Base-by-base conservation (phyloP, 768 basidiomycete species). In the Boletus rex-veris region DNA sequence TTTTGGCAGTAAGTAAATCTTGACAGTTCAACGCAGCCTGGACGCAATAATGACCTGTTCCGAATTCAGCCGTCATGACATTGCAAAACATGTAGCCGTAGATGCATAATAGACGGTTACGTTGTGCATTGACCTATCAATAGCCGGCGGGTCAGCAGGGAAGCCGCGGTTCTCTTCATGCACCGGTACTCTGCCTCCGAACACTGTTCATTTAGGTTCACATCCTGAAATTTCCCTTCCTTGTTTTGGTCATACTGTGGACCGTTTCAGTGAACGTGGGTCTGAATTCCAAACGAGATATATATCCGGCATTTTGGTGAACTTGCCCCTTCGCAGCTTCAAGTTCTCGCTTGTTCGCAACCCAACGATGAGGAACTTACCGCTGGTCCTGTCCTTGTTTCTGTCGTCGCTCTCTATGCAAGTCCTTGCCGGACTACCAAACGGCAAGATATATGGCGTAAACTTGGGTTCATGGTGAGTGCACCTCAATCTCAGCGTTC, bases 381-480 rank as follows among this genome's bases (percentile, higher is more conserved):
- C 61, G 4, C 18, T 59, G 5, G 51, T 39, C 18, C 45, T 62
- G 14, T 51, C 49, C 37, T 40, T 71, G 9, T 54, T 45, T 26
- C 47, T 69, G 1, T 54, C 46, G 26, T 38, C 57, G 28, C 53
- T 70, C 44, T 51, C 64, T 37, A 49, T 54, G 3, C 51, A 19
- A 3, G 64, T 54, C 50, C 48, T 61, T n/a, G 65, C 65, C 4
- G 58, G 59, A 21, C 54, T 50, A n/a, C 59, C 67, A 31, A 24
- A 50, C 41, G 2, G 61, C 58, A 85, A 86, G 57, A 83, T 86
- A 15, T 83, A 86, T 62, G 87, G 87, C 44, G 86, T 88, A 3
- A 88, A 89, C 63, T 63, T 89, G 31, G 85, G 86, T 14, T 82
- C 82, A 50, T 86, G 84, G 83, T 80, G 55, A 19, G 75, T 59